Evolutionary conservation across 768 basidiomycete species (phyloP).

Genomic region (Calocera viscosa): DNA sequence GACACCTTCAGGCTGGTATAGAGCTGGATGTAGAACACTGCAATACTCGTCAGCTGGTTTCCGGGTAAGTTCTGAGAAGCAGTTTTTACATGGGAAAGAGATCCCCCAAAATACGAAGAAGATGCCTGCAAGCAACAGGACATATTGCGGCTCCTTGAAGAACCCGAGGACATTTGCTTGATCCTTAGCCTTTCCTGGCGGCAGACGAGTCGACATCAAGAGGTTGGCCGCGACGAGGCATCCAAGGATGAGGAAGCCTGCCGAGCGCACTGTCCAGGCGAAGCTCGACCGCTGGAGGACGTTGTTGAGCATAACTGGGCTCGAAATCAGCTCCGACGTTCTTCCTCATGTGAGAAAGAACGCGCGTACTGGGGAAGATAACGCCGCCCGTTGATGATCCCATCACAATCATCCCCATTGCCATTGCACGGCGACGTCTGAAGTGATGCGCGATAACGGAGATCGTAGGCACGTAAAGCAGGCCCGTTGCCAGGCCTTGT

Average conservation of each 20-base stretch:
- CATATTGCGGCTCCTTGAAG: neutral
- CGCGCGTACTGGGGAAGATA: constrained; percentile 35
- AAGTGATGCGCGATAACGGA: constrained; percentile 45
- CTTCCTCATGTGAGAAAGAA: neutral
- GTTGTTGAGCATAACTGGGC: constrained; percentile 42
- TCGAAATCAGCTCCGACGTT: neutral
- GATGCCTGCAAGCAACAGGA: neutral
- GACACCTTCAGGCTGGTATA: constrained; percentile 39
- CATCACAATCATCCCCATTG: constrained; percentile 45
- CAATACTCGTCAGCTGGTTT: constrained; percentile 18
- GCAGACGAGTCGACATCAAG: constrained; percentile 32
- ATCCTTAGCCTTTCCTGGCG: constrained; percentile 24
- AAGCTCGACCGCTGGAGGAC: constrained; percentile 34
- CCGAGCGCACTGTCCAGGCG: constrained; percentile 36
- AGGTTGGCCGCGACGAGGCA: constrained; percentile 32
- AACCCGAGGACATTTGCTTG: neutral
- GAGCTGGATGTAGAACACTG: constrained; percentile 46
- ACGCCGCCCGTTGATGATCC: constrained; percentile 49
- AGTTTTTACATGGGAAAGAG: neutral
- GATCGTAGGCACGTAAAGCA: constrained; percentile 38
- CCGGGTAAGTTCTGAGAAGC: too few species aligned
- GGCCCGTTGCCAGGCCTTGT: constrained; percentile 37
- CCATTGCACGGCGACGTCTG: constrained; percentile 35
- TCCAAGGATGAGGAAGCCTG: constrained; percentile 33
- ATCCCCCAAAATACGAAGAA: neutral